Percentiles rank a stretch among this genome's conserved stretches.
Evolutionary conservation across 2,329 filamentous ascomycete species (phyloP).

Genomic region (Tolypocladium album): DNA sequence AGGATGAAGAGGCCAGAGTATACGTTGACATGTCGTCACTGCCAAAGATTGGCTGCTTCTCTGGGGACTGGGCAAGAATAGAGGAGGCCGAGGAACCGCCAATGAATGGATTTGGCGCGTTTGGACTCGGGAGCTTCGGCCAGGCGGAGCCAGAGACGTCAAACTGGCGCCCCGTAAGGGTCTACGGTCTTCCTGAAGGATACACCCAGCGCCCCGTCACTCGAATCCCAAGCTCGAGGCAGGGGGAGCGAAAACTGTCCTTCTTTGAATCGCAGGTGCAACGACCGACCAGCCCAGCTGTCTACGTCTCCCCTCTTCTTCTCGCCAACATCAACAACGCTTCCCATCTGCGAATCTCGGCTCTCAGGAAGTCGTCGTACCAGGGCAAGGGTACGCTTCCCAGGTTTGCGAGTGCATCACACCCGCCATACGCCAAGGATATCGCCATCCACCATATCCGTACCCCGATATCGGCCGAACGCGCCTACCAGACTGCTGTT

Average conservation of each 20-base stretch:
- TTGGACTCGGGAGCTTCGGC: conserved; percentile 55
- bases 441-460: conserved; percentile 83
- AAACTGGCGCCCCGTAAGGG: conserved; percentile 73
- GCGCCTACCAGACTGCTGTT: conserved; percentile 73
- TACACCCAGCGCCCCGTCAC: conserved; percentile 51
- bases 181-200: conserved; percentile 79
- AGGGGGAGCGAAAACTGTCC: conserved; percentile 41
- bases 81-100: conserved; percentile 68
- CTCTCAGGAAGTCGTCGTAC: conserved; percentile 45
- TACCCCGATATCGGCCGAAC: conserved; percentile 79
- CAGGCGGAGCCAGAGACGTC: conserved; percentile 43
- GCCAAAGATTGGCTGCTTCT: conserved; percentile 89
- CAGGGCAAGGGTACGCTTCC: conserved; percentile 41
- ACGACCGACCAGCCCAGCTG: conserved; percentile 44
- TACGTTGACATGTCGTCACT: conserved; percentile 84
- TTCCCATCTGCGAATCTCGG: conserved; percentile 67
- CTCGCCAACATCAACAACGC: conserved; percentile 76
- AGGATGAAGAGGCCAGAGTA: conserved; percentile 81
- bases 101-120: conserved; percentile 52
- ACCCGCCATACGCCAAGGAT: conserved; percentile 54
- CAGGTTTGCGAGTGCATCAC: conserved; percentile 43
- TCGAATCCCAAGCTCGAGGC: conserved; percentile 45
- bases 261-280: conserved; percentile 61
- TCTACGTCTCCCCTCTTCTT: conserved; percentile 76
- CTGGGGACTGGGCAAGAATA: conserved; percentile 89